Conservation (phyloP, 345 rosid genomes). For the Combretum micranthum region DNA sequence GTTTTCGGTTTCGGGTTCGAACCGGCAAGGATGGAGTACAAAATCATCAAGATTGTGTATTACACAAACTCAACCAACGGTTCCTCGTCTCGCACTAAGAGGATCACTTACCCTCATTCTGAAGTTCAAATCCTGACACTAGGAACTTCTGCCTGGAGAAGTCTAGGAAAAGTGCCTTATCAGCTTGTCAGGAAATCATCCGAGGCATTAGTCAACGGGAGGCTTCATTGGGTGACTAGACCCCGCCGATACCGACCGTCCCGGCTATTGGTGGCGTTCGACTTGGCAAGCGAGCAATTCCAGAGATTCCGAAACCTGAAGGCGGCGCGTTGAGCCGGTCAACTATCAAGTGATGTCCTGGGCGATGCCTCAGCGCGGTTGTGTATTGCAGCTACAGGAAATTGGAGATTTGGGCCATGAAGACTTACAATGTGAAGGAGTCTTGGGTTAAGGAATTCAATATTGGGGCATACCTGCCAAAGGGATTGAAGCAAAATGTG, state of each 20-base stretch:
- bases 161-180: constrained; percentile 56
- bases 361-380: constrained; percentile 56
- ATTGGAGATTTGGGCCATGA: constrained; percentile 90
- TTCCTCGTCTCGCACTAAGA: constrained; percentile 12
- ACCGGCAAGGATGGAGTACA: constrained; percentile 22
- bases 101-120: constrained; percentile 17
- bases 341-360: constrained; percentile 51
- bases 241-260: constrained; percentile 54
- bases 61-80: constrained; percentile 12
- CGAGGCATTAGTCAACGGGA: constrained; percentile 66
- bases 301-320: constrained; percentile 62
- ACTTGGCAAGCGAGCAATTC: constrained; percentile 65
- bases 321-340: constrained; percentile 51
- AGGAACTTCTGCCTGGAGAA: constrained; percentile 43
- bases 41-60: constrained; percentile 31
- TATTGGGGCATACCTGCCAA: constrained; percentile 66
- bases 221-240: constrained; percentile 71
- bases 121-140: constrained; percentile 29
- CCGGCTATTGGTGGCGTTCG: constrained; percentile 65
- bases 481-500: constrained; percentile 49
- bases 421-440: constrained; percentile 48
- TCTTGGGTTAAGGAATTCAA: constrained; percentile 65
- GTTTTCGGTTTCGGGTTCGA: constrained; percentile 38
- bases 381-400: constrained; percentile 63
- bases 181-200: constrained; percentile 50